A percentile compares a stretch with the other conserved stretches of the same genome.
phyloP scores from a whole-genome alignment of 1,284 basidiomycete genomes.

The Apiotrichum sp. region DNA sequence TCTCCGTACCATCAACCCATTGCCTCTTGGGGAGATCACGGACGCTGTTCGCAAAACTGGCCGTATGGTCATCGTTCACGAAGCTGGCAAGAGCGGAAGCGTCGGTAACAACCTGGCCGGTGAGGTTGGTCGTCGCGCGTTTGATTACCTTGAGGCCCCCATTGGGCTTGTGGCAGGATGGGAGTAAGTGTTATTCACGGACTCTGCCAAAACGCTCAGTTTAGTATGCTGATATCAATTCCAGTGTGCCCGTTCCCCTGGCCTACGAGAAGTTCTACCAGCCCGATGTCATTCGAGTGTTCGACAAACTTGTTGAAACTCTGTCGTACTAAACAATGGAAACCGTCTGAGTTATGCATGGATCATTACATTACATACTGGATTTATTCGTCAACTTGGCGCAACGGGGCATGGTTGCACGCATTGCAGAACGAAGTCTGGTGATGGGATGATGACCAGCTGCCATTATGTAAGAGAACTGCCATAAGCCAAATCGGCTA shows the following conservation, averaged over 20 bases:
- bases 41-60: slow-evolving; percentile 78
- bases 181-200: slow-evolving; percentile 77
- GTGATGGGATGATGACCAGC: no score
- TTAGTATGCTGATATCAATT: no score
- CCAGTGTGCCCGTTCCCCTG: slow-evolving; percentile 69
- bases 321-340: slow-evolving; percentile 63
- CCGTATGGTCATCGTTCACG: slow-evolving; percentile 80
- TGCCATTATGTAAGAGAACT: no score
- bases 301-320: slow-evolving; percentile 79
- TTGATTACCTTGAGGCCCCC: slow-evolving; percentile 78
- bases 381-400: no score
- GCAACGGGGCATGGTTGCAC: no score
- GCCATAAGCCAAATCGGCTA: no score
- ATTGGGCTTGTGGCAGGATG: slow-evolving; percentile 80
- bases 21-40: slow-evolving; percentile 74
- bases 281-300: slow-evolving; percentile 72
- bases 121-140: slow-evolving; percentile 77
- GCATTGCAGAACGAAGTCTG: no score
- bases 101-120: slow-evolving; percentile 82
- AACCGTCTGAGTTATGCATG: no score
- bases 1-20: slow-evolving; percentile 79
- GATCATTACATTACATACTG: no score
- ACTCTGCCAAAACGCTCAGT: no score
- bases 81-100: slow-evolving; percentile 76
- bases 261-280: slow-evolving; percentile 87